Evolutionary conservation across 257 asterid genomes (phyloP).

Genomic region (Lithospermum erythrorhizon): DNA sequence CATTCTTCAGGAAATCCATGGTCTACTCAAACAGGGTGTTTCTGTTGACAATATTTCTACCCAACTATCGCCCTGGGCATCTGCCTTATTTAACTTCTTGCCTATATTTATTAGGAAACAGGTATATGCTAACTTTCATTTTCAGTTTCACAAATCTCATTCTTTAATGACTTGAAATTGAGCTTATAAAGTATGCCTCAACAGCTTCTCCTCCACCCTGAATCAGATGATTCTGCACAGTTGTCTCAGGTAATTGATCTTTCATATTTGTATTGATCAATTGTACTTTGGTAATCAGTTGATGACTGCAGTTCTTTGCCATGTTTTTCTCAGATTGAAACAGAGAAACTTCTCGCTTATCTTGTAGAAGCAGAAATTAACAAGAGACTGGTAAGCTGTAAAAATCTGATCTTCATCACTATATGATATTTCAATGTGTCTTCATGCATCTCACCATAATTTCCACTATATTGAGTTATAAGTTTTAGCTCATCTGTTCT

Average conservation of each 20-base stretch:
- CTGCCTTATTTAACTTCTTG: conserved; percentile 78
- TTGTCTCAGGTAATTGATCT: conserved; percentile 68
- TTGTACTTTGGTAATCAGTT: conserved; percentile 4
- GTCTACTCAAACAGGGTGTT: conserved; percentile 10
- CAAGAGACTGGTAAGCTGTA: conserved; percentile 54
- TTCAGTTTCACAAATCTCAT: background rate
- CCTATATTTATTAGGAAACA: conserved; percentile 82
- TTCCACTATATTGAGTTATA: background rate
- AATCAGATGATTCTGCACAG: conserved; percentile 98
- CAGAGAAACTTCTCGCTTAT: conserved; percentile 92
- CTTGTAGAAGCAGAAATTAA: conserved; percentile 94
- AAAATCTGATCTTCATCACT: conserved; percentile 4
- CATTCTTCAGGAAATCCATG: conserved; percentile 9
- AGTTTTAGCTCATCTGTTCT: background rate
- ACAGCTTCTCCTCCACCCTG: conserved; percentile 83
- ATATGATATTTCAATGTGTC: background rate
- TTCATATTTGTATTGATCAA: conserved; percentile 3
- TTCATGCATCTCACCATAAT: background rate
- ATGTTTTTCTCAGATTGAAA: conserved; percentile 57
- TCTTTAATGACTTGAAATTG: conserved; percentile 13
- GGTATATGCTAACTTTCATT: conserved; percentile 24
- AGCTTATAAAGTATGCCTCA: background rate
- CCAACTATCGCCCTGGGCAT: conserved; percentile 98
- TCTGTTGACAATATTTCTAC: conserved; percentile 26
- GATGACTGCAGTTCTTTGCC: conserved; percentile 4